A percentile compares a stretch with the other conserved stretches of the same genome.
Conservation (phyloP, 805 yeast genomes). For the Zygosaccharomyces pseudorouxii region DNA sequence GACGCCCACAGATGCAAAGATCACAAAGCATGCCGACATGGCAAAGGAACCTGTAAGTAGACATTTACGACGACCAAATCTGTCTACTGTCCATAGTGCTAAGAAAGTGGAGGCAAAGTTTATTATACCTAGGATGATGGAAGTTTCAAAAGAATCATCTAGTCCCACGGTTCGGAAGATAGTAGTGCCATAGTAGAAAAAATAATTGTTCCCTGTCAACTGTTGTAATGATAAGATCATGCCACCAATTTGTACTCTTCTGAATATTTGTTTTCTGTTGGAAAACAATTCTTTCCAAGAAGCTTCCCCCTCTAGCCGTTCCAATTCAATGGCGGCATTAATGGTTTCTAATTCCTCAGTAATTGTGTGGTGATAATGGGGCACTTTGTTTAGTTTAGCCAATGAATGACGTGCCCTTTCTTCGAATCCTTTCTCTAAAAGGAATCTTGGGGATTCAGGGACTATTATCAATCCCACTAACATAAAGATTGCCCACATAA, state of each 20-base stretch:
- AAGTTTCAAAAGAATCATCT: conserved; percentile 53
- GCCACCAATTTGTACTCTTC: conserved; percentile 47
- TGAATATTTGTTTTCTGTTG: conserved; percentile 59
- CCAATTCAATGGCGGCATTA: conserved; percentile 57
- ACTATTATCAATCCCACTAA: conserved; percentile 42
- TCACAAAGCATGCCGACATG: conserved; percentile 43
- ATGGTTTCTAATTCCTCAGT: conserved; percentile 54
- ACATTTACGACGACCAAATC: conserved; percentile 49
- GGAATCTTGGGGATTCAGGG: conserved; percentile 74
- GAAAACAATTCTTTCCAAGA: conserved; percentile 61
- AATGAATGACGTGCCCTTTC: conserved; percentile 62
- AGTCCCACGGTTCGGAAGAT: conserved; percentile 60
- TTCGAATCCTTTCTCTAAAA: conserved; percentile 48
- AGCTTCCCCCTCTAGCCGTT: conserved; percentile 58
- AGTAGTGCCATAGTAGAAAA: conserved; percentile 64
- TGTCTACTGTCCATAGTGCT: conserved; percentile 49
- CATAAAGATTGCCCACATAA: conserved; percentile 43
- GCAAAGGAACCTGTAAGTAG: conserved; percentile 47
- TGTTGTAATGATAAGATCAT: conserved; percentile 61
- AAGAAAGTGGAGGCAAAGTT: conserved; percentile 56
- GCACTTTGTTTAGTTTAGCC: conserved; percentile 54
- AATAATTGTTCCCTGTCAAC: conserved; percentile 61
- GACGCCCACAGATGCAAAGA: conserved; percentile 62
- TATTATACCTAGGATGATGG: conserved; percentile 56
- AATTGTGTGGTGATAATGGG: conserved; percentile 51